Evolutionary conservation across 805 yeast genomes (phyloP).

Genomic region (Candida insectalens): DNA sequence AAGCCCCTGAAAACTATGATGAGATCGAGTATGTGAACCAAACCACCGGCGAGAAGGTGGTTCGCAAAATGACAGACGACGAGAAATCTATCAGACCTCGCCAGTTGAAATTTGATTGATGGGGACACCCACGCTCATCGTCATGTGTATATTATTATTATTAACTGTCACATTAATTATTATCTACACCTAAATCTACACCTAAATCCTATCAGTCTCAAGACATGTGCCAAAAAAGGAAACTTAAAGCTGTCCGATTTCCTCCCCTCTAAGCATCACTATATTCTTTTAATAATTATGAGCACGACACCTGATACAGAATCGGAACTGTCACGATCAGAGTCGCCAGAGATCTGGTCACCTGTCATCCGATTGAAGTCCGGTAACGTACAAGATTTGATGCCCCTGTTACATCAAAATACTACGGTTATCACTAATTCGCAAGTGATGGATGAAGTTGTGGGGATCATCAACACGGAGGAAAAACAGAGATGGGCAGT

Average conservation of each 20-base stretch:
- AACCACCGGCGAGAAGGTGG: constrained; percentile 24
- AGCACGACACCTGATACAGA: no score
- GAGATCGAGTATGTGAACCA: constrained; percentile 16
- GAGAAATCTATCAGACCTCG: constrained; percentile 29
- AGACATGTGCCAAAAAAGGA: no score
- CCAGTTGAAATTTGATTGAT: constrained; percentile 25
- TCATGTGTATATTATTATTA: background rate
- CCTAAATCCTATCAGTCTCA: no score
- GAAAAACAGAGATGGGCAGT: constrained; percentile 33
- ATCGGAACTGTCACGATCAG: no score
- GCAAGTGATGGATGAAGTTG: constrained; percentile 20
- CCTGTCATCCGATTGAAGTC: constrained; percentile 6
- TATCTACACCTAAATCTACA: no score
- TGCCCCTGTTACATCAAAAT: constrained; percentile 10
- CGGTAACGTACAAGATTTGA: constrained; percentile 5
- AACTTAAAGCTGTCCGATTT: no score
- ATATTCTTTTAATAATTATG: background rate
- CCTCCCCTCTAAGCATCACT: background rate
- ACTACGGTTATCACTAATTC: constrained; percentile 10
- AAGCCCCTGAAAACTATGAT: background rate
- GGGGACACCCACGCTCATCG: no score
- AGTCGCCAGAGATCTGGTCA: constrained; percentile 3
- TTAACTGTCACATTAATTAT: background rate
- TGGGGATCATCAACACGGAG: constrained; percentile 22
- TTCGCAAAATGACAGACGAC: constrained; percentile 21